Base-by-base conservation (phyloP, 306 rosid species). In the Vigna trinervia region DNA sequence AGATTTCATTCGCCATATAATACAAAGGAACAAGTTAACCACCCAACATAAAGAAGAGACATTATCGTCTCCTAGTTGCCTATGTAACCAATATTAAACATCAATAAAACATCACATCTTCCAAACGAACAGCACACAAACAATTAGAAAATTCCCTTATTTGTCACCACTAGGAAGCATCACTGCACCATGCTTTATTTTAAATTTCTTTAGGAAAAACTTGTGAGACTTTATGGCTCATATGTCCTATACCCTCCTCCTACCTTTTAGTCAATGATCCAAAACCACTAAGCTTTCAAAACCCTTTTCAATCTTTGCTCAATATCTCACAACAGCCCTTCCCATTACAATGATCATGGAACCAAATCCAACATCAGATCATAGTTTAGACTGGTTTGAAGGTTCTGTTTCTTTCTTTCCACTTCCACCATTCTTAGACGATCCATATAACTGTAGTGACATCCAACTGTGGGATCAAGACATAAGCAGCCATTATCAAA, bases 381-480 rank as follows among this genome's bases (percentile, higher is more conserved):
- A 91, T 54, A 81, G 85, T 82, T 71, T 90, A 66, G 97, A 92
- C 56, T 94, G 96, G 97, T 83, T 91, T 34, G 93, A 87, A 81
- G 96, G 88, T 30, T 89, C 95, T 51, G 87, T 84, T 68, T 81
- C 97, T 38, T 89, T 81, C 82, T 87, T 89, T 46, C 90, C 97
- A 38, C 79, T 89, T 45, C 90, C 96, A 34, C 83, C 96, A 23
- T 94, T 88, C 82, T 82, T 90, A 59, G 93, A 94, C 56, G 89
- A 94, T 69, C 86, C 94, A 0, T 88, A 86, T 65, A 74, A 67
- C 77, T 47, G 90, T 3, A 75, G 57, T 68, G 81, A 82, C 34
- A 88, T 89, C 23, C 84, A 86, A 30, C 81, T 89, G 85, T 94
- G 98, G 96, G 90, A 83, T 71, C 90, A 88, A 66, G 86, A 81